Conservation (phyloP, 805 yeast genomes). For the Schwanniomyces pseudopolymorphus region DNA sequence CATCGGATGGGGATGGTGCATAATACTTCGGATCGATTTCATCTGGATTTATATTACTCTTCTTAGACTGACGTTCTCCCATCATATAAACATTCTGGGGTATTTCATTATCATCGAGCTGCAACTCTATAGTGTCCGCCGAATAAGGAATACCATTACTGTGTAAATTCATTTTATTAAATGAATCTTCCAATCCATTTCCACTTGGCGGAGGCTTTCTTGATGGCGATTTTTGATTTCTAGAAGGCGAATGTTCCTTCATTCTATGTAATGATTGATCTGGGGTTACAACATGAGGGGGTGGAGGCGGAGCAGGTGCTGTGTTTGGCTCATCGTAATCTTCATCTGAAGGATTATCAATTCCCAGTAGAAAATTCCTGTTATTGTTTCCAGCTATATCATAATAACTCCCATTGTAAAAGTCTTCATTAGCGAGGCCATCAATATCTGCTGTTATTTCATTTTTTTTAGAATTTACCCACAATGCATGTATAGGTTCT, state of each 20-base stretch:
- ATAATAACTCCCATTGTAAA: not conserved
- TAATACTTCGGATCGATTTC: slow-evolving; percentile 37
- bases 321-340: slow-evolving; percentile 9
- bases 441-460: not conserved
- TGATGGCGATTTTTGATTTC: slow-evolving; percentile 10
- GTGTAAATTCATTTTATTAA: not conserved
- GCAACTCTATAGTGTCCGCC: slow-evolving; percentile 41
- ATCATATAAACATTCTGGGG: slow-evolving; percentile 38
- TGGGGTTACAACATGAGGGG: slow-evolving; percentile 15
- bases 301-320: slow-evolving; percentile 22
- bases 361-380: not conserved
- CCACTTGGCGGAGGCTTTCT: slow-evolving; percentile 22
- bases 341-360: not conserved
- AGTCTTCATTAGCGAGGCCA: not conserved
- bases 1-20: slow-evolving; percentile 52
- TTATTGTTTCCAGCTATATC: slow-evolving; percentile 1
- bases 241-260: slow-evolving; percentile 1
- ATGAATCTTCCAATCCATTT: not conserved
- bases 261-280: slow-evolving; percentile 2
- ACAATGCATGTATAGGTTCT: slow-evolving; percentile 31
- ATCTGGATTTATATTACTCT: too few relatives aligned
- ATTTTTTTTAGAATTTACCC: slow-evolving; percentile 11
- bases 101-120: slow-evolving; percentile 18
- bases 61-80: slow-evolving; percentile 21
- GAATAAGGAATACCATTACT: slow-evolving; percentile 38